phyloP scores from a whole-genome alignment of 2,329 filamentous ascomycete species.

The Aspergillus sp. region DNA sequence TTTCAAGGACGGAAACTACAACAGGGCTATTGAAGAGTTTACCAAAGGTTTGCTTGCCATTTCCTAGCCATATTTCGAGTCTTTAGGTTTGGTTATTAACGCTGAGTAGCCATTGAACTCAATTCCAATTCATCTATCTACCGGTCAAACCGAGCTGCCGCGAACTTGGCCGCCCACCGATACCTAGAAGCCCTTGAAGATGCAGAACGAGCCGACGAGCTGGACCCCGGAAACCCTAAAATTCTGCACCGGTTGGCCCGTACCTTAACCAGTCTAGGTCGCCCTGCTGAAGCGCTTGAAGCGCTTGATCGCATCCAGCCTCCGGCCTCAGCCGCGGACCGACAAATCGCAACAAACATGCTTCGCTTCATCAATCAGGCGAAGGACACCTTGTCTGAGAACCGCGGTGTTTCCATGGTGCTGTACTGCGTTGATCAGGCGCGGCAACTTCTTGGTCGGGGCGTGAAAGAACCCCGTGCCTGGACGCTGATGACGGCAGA shows the following conservation, averaged over 20 bases:
- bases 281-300: conserved; percentile 80
- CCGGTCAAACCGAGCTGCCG: conserved; percentile 90
- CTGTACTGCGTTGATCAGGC: conserved; percentile 89
- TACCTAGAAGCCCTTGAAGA: conserved; percentile 82
- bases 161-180: conserved; percentile 83
- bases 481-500: conserved; percentile 93
- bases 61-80: not conserved
- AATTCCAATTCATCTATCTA: conserved; percentile 85
- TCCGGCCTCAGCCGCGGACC: conserved; percentile 79
- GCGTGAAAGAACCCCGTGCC: conserved; percentile 80
- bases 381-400: conserved; percentile 70
- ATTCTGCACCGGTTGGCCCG: conserved; percentile 84
- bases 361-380: conserved; percentile 76
- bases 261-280: conserved; percentile 83
- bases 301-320: conserved; percentile 80
- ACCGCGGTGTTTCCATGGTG: conserved; percentile 85
- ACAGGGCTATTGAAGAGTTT: conserved; percentile 86
- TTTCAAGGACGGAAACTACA: conserved; percentile 92
- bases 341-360: conserved; percentile 80
- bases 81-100: not conserved
- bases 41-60: conserved; percentile 71
- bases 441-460: conserved; percentile 71
- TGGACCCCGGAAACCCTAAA: conserved; percentile 85
- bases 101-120: conserved; percentile 72
- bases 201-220: conserved; percentile 74